phyloP scores from a whole-genome alignment of 495 filamentous ascomycete species.

The Podospora pseudopauciseta region DNA sequence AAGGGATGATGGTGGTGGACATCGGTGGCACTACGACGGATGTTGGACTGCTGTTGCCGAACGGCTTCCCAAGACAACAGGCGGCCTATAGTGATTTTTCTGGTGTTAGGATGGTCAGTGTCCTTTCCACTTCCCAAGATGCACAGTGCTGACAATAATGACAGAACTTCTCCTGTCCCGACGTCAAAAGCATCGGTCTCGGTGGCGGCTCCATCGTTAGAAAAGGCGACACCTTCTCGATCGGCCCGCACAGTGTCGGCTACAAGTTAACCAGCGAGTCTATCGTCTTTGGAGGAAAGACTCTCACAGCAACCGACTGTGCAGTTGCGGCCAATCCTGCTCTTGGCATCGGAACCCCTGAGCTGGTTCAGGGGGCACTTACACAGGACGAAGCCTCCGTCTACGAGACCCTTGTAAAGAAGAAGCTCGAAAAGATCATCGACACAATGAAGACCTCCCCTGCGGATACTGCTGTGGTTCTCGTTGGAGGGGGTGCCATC shows the following conservation, averaged over 20 bases:
- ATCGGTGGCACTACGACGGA: constrained; percentile 52
- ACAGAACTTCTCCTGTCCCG: constrained; percentile 45
- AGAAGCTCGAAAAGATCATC: constrained; percentile 45
- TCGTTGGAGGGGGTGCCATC: constrained; percentile 44
- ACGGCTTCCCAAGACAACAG: constrained; percentile 46
- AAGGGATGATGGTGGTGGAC: constrained; percentile 43
- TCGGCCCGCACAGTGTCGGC: constrained; percentile 57
- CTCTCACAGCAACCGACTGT: constrained; percentile 50
- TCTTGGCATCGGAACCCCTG: constrained; percentile 29
- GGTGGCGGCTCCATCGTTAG: constrained; percentile 53
- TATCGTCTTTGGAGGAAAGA: constrained; percentile 48
- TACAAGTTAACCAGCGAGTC: constrained; percentile 49
- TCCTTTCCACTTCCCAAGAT: not conserved
- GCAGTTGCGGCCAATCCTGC: constrained; percentile 36
- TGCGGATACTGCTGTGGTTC: constrained; percentile 41
- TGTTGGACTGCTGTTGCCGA: constrained; percentile 40
- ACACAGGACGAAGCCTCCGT: constrained; percentile 14
- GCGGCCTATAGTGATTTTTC: constrained; percentile 42
- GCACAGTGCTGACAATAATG: not conserved
- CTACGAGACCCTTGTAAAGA: constrained; percentile 29
- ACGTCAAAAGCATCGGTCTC: constrained; percentile 51
- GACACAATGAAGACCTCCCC: constrained; percentile 50
- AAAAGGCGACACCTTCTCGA: constrained; percentile 34
- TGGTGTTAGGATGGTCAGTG: constrained; percentile 39
- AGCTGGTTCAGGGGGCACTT: constrained; percentile 18